These are phyloP conservation scores for Paecilomyces fulvus DNA, from an alignment of 2,329 filamentous ascomycete species.

Conservation along the genomic window DNA sequence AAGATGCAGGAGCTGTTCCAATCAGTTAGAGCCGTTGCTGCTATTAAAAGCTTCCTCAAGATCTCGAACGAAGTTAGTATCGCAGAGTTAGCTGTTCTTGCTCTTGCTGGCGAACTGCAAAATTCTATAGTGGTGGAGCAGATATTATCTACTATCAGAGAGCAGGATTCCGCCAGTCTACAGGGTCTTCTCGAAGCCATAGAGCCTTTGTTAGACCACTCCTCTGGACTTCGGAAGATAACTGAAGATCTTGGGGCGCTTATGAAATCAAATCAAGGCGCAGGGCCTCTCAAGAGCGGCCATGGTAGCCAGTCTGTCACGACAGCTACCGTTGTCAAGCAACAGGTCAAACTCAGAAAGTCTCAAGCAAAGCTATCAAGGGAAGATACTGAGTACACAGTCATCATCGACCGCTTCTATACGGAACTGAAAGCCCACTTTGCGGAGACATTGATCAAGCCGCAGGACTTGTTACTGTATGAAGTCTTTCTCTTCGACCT, in stretches of 20 bases:
- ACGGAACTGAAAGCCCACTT: conserved; percentile 40
- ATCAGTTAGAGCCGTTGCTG: conserved; percentile 20
- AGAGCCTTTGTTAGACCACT: conserved; percentile 23
- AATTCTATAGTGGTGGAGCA: conserved; percentile 45
- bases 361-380: conserved; percentile 46
- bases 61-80: conserved; percentile 20
- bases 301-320: conserved; percentile 56
- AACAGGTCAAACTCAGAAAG: conserved; percentile 52
- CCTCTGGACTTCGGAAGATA: conserved; percentile 32
- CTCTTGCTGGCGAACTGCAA: conserved; percentile 44
- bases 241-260: conserved; percentile 43
- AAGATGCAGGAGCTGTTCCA: conserved; percentile 30
- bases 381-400: conserved; percentile 48
- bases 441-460: conserved; percentile 37
- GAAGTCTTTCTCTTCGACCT: conserved; percentile 53
- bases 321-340: conserved; percentile 51
- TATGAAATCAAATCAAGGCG: conserved; percentile 36
- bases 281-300: conserved; percentile 58
- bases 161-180: conserved; percentile 44
- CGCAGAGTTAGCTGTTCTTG: conserved; percentile 31
- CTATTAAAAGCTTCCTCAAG: conserved; percentile 20
- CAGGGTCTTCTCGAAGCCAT: conserved; percentile 32
- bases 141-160: conserved; percentile 44
- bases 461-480: conserved; percentile 44
- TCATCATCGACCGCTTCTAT: conserved; percentile 42